These are phyloP conservation scores for Phytophthora vignae DNA, from an alignment of 352 stramenopile species.

Conservation along the genomic window DNA sequence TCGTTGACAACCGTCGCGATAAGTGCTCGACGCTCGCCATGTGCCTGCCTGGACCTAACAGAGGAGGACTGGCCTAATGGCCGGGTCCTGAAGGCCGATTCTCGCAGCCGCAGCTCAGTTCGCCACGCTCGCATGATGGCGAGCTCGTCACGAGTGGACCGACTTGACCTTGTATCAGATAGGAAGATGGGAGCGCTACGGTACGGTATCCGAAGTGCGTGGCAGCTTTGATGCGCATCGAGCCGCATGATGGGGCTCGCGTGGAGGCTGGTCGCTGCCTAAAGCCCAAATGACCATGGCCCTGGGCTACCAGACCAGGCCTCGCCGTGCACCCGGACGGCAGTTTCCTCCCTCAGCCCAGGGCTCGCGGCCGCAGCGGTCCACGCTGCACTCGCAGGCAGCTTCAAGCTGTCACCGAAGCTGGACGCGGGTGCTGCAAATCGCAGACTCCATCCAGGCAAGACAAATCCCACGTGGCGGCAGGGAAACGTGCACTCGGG, in stretches of 20 bases:
- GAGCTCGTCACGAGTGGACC: constrained; percentile 11
- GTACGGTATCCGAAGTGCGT: constrained; percentile 29
- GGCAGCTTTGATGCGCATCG: constrained; percentile 11
- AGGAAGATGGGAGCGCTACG: constrained; percentile 17
- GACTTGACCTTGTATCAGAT: constrained; percentile 28
- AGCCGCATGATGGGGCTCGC: no score
- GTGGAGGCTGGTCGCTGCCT: no score
- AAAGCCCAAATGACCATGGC: no score
- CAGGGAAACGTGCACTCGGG: constrained; percentile 15
- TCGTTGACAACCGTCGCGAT: neutral
- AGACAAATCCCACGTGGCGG: constrained; percentile 24
- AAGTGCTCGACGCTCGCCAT: neutral
- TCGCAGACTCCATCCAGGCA: constrained; percentile 5
- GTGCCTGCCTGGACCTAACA: neutral
- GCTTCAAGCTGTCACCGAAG: constrained; percentile 8
- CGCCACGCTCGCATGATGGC: constrained; percentile 11
- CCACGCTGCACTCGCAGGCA: neutral
- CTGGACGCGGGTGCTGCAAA: constrained; percentile 28
- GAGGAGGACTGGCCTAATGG: no score
- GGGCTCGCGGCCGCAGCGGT: neutral
- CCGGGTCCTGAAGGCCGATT: no score
- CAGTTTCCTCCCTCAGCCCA: constrained; percentile 7
- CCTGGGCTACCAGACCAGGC: neutral
- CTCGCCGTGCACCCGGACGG: neutral
- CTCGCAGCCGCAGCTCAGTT: neutral